These are phyloP conservation scores for Blastobotrys elegans DNA, from an alignment of 1,139 yeast species.

Conservation along the genomic window DNA sequence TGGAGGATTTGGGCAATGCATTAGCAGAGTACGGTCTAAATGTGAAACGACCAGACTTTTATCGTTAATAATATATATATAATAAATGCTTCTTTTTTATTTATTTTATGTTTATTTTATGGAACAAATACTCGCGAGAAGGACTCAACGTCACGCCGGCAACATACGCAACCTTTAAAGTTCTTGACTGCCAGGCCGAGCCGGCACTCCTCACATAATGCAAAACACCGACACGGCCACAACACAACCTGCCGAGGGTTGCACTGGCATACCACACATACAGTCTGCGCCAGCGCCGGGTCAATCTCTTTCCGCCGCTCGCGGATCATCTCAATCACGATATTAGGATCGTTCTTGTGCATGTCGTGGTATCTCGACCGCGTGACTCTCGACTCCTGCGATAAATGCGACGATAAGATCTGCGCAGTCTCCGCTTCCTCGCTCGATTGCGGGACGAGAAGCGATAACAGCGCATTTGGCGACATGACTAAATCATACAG, in stretches of 20 bases:
- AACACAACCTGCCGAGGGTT: conserved; percentile 70
- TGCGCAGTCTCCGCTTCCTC: conserved; percentile 23
- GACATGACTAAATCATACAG: conserved; percentile 24
- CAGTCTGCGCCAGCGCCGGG: conserved; percentile 10
- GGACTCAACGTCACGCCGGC: conserved; percentile 63
- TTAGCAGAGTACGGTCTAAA: conserved; percentile 90
- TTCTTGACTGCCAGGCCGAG: conserved; percentile 69
- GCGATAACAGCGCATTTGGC: conserved; percentile 21
- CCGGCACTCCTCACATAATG: conserved; percentile 81
- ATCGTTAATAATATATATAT: no score
- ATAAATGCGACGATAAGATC: conserved; percentile 22
- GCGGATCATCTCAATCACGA: conserved; percentile 16
- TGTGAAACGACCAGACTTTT: conserved; percentile 87
- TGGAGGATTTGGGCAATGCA: conserved; percentile 86
- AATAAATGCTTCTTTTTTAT: no score
- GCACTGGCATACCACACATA: conserved; percentile 78
- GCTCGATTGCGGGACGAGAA: conserved; percentile 24
- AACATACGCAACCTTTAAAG: conserved; percentile 78
- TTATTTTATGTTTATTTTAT: no score
- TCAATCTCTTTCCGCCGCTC: conserved; percentile 16
- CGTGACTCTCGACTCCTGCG: conserved; percentile 20
- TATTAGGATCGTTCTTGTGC: conserved; percentile 16
- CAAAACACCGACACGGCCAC: conserved; percentile 93
- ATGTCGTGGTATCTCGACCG: conserved; percentile 20
- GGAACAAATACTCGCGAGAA: conserved; percentile 40